Evolutionary conservation across 2,329 filamentous ascomycete species (phyloP).

Genomic region (Aspergillus fischeri): DNA sequence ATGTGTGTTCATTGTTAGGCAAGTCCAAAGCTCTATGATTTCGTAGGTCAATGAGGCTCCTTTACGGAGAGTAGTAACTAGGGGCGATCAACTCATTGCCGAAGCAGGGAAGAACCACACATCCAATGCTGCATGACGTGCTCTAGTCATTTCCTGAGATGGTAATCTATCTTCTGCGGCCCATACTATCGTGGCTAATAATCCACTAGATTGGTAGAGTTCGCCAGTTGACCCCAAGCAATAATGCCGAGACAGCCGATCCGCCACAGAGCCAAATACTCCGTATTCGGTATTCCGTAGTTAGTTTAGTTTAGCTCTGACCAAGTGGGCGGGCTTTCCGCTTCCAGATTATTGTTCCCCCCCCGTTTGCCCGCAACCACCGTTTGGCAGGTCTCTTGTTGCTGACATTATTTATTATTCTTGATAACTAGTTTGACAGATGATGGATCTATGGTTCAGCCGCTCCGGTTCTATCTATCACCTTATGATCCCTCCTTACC

Average conservation of each 20-base stretch:
- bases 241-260: conserved; percentile 16
- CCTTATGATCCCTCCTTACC: not conserved
- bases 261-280: conserved; percentile 2
- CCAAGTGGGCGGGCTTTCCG: conserved; percentile 15
- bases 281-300: not conserved
- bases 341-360: conserved; percentile 10
- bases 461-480: conserved; percentile 1
- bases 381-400: conserved; percentile 3
- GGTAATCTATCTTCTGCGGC: not conserved
- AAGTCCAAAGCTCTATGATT: not conserved
- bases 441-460: conserved; percentile 9
- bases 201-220: not conserved
- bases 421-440: not conserved
- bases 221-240: not conserved
- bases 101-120: not conserved
- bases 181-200: not conserved
- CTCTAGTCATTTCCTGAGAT: not conserved
- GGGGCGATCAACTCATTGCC: not conserved
- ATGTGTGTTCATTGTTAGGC: too few relatives aligned
- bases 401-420: conserved; percentile 6
- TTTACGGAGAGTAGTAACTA: not conserved
- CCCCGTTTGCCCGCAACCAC: not conserved
- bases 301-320: not conserved
- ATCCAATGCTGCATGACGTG: not conserved
- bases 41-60: too few relatives aligned